Conservation (phyloP, 2,329 filamentous ascomycete species). For the Hirsutella thompsonii region DNA sequence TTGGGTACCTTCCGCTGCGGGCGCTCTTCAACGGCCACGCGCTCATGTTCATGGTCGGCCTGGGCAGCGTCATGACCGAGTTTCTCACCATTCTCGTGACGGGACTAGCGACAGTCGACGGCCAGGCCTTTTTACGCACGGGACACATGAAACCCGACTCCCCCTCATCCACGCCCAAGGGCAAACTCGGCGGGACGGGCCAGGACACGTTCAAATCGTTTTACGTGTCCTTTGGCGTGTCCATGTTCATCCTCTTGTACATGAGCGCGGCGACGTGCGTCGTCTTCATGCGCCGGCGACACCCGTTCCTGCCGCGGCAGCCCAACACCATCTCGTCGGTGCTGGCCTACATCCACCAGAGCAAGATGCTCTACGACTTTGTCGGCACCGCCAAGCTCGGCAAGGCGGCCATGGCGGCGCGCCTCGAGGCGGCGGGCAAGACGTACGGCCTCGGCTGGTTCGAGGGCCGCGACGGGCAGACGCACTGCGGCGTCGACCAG, state of each 20-base stretch:
- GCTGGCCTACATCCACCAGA: constrained; percentile 67
- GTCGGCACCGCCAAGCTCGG: constrained; percentile 54
- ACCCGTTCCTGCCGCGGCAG: constrained; percentile 64
- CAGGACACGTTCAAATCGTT: constrained; percentile 53
- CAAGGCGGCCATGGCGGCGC: constrained; percentile 46
- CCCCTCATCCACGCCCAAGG: constrained; percentile 2
- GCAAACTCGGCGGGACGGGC: constrained; percentile 30
- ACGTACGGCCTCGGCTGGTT: constrained; percentile 72
- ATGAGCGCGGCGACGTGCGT: constrained; percentile 45
- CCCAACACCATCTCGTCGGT: constrained; percentile 67
- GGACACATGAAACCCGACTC: constrained; percentile 1
- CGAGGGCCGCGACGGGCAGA: constrained; percentile 55
- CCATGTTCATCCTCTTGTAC: constrained; percentile 51
- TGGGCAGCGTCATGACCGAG: constrained; percentile 61
- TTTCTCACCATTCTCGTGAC: constrained; percentile 58
- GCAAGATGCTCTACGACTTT: constrained; percentile 67
- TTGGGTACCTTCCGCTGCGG: constrained; percentile 48
- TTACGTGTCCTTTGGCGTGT: constrained; percentile 49
- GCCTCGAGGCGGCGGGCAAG: constrained; percentile 40
- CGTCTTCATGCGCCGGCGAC: constrained; percentile 49
- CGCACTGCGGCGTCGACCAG: constrained; percentile 67
- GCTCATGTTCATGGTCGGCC: constrained; percentile 54
- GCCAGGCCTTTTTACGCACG: constrained; percentile 39
- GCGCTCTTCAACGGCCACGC: constrained; percentile 52
- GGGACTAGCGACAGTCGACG: constrained; percentile 51